phyloP scores from a whole-genome alignment of 1,284 basidiomycete species.

The Heterobasidion occidentale region DNA sequence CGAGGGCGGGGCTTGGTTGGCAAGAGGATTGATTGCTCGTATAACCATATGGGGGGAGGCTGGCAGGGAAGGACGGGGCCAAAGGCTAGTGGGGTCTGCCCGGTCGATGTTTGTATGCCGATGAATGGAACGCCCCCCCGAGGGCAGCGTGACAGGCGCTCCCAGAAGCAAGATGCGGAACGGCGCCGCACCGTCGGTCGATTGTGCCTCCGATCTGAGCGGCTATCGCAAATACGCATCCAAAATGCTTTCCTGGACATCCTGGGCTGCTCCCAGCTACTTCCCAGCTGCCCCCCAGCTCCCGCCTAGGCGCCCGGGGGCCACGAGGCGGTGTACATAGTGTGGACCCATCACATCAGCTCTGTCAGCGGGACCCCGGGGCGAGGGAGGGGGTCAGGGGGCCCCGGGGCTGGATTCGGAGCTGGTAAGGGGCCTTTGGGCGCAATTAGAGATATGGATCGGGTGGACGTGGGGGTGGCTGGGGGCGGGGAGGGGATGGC shows the following conservation, averaged over 20 bases:
- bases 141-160: too few relatives aligned
- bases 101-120: conserved; percentile 2
- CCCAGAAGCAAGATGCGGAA: not conserved
- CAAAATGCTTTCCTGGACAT: too few relatives aligned
- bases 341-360: not conserved
- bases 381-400: not conserved
- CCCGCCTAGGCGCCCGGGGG: not conserved
- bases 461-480: too few relatives aligned
- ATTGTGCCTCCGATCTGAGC: conserved; percentile 24
- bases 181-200: not conserved
- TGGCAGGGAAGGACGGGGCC: not conserved
- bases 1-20: conserved; percentile 10
- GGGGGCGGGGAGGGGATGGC: not conserved
- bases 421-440: not conserved
- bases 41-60: conserved; percentile 10
- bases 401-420: not conserved
- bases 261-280: too few relatives aligned
- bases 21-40: conserved; percentile 2
- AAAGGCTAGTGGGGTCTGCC: conserved; percentile 2
- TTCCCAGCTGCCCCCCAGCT: too few relatives aligned
- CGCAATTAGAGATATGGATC: too few relatives aligned
- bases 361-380: not conserved
- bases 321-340: conserved; percentile 4
- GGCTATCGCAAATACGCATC: conserved; percentile 17
- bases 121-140: not conserved